Base-by-base conservation (phyloP, 805 yeast genomes). In the Candida berthetii region DNA sequence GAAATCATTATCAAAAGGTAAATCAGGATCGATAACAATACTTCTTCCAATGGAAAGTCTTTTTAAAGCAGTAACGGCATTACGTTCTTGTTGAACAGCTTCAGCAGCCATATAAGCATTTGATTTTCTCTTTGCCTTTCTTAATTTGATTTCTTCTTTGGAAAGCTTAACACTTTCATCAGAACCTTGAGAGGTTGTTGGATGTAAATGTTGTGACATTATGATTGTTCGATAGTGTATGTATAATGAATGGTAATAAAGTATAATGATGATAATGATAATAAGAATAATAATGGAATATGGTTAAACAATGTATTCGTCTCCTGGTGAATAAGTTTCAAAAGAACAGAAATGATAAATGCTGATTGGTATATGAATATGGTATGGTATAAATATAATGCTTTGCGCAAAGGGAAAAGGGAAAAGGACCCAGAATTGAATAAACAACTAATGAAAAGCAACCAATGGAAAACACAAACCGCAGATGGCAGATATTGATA, bases 81-180 rank as follows among this genome's bases (percentile, higher is more conserved):
- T 78, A 47, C 83, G 71, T 55, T 85, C 93, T 45, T 77, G 80
- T 53, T 85, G 87, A 36, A 85, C 76, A 6, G 88, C 87, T 50
- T 79, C 79, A 3, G 87, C 89, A 2, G 95, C 95, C 29, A 75
- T 72, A 35, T 68, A 50, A 38, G 70, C 66, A 53, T 76, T 65
- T 42, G 74, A 66, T 43, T 68, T 68, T 35, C 74, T 50, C 42
- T 65, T 66, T 10, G 61, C 55, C 31, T 38, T 40, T 14, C 33
- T 35, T n/a, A 27, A 4, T 15, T 35, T 39, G 14, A 22, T 3
- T 11, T 42, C 41, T 3, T 34, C 13, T 11, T 31, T 4, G 3
- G 35, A 17, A 3, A 17, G 11, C 11, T 29, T 22, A 22, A 7
- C 9, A 22, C 25, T 22, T 22, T 22, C 25, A 6, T 7, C 6